Evolutionary conservation across 352 stramenopile genomes (phyloP), one percentile per base, ranked within the genome.

Genomic region (Thalassiosira ordinaria): DNA sequence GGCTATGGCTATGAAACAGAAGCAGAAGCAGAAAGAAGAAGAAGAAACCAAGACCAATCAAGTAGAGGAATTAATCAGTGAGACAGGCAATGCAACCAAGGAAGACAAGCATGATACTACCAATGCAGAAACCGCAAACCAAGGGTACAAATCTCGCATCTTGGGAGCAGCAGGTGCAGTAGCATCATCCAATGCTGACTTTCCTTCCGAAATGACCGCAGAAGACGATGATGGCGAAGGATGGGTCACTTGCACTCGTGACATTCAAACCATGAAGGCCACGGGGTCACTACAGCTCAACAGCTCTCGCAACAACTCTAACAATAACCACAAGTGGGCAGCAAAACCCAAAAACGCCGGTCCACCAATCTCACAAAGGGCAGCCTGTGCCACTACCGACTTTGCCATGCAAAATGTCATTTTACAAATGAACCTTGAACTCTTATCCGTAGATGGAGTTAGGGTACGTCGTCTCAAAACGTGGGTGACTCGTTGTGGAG

Each of bases 401-500:
- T 97, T 96, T 84, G 92, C 93, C 31, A 97, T 97, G 93, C 95
- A 97, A 77, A 97, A 97, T 85, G 93, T 97, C 1, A 83, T 97
- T 26, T 69, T 97, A 18, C 93, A 96, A 85, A 95, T 97, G 90
- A 93, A 93, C 52, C 79, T 97, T 39, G 81, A 88, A 49, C 76
- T 97, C 1, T 55, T 97, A 8, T 91, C 87, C 4, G 67, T 96
- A 0, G 86, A 96, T 66, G 95, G 95, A 29, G 89, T 93, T 65
- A 76, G 86, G 5, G 83, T 97, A n/a, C 78, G 77, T 11, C 56
- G 73, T 11, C 78, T 96, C 0, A 95, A 95, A 65, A 91, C 97
- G 69, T 99, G 97, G 96, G 98, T 99, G 22, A 93, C 98, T 29
- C 96, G 97, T 55, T 99, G 97, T 75, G 94, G 96, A 33, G 96